Conservation (phyloP, 1,139 yeast species). For the Candida tetrigidarum region DNA sequence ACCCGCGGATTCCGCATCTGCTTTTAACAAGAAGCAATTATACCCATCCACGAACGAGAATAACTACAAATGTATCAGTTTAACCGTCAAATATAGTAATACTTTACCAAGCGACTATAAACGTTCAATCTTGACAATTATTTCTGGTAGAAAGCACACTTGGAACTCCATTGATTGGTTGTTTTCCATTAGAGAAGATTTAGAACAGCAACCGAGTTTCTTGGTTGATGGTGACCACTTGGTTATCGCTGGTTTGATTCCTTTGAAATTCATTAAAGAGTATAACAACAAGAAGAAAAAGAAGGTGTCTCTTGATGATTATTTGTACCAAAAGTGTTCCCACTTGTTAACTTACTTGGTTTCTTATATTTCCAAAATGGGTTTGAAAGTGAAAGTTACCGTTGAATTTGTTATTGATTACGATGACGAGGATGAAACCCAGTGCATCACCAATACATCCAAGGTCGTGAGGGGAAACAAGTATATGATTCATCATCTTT, state of each 20-base stretch:
- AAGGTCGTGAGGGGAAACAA: conserved; percentile 31
- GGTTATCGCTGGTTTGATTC: conserved; percentile 45
- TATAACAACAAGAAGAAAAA: conserved; percentile 17
- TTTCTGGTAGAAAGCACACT: conserved; percentile 49
- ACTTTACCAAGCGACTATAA: conserved; percentile 25
- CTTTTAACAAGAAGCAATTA: conserved; percentile 11
- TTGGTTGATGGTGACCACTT: conserved; percentile 44
- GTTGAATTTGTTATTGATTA: conserved; percentile 54
- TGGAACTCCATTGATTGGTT: conserved; percentile 51
- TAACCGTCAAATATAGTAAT: conserved; percentile 41
- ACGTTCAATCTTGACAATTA: conserved; percentile 41
- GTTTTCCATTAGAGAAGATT: conserved; percentile 21
- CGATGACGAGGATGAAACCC: conserved; percentile 9
- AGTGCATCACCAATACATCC: neutral
- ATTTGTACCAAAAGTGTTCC: conserved; percentile 43
- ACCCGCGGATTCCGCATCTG: conserved; percentile 11
- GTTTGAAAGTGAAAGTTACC: conserved; percentile 49
- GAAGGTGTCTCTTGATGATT: conserved; percentile 27
- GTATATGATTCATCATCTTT: conserved; percentile 40
- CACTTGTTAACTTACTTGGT: conserved; percentile 45
- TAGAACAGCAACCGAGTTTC: conserved; percentile 21
- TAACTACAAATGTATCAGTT: conserved; percentile 44
- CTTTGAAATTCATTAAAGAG: conserved; percentile 28
- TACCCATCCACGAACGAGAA: conserved; percentile 44
- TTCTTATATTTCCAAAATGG: conserved; percentile 18